Evolutionary conservation across 352 stramenopile species (phyloP), one percentile per base, ranked within the genome.

Genomic region (Pythium apleroticum): DNA sequence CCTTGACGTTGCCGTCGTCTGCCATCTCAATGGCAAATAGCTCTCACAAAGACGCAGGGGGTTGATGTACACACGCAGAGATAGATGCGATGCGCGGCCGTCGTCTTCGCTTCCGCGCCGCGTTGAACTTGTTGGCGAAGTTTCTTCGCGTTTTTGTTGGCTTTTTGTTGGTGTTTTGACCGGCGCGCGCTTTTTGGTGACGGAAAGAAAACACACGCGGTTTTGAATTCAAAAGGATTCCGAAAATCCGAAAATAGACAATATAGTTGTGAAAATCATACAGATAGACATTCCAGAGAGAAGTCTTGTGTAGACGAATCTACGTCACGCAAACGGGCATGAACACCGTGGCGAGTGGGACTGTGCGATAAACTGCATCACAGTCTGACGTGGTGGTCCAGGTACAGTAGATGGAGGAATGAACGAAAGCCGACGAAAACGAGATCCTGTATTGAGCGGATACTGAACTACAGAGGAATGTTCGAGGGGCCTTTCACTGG

Each of bases 1-100:
- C 89, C 57, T 87, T 81, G 54, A 96, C 89, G 72, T 93, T 95
- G 52, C 66, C 63, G 68, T 88, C 76, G 54, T 86, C 76, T 20
- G 61, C 68, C 74, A 81, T 80, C 28, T 37, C 35, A 14, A 22
- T 33, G 3, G 14, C 31, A 11, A 17, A 3, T 31, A 14, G 46
- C 46, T 14, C 20, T 10, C 46, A 17, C 9, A 17, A 17, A 41
- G 1, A 3, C 33, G 11, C 5, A 9, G 30, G 30, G 30, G 30
- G 10, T 33, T 33, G 30, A 9, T 33, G 30, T 12, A 12, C 15
- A 41, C 33, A 41, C 33, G 12, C 33, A 41, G 33, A 41, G 33
- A n/a, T n/a, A 33, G 30, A 41, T 41, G 33, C n/a, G 33, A 41
- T 41, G 33, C 33, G 33, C 33, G 33, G 33, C 12, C 12, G 8